Base-by-base conservation (phyloP, 2,329 filamentous ascomycete species). In the Botrytis squamosa region DNA sequence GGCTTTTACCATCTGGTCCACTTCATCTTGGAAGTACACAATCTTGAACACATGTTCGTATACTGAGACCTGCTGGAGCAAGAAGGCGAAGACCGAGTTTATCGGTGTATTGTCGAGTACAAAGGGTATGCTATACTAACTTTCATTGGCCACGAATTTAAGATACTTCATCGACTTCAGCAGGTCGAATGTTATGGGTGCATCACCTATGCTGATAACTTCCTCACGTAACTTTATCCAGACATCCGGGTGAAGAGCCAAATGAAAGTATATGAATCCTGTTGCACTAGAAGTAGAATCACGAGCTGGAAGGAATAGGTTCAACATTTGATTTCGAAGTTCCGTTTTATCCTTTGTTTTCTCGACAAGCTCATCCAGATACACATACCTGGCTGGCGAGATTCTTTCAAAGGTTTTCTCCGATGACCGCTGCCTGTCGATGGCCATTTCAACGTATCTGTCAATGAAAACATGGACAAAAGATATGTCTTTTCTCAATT, bases 131-230 rank as follows among this genome's bases (percentile, higher is more conserved):
- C 20, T 62, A 38, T 40, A 52, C 82, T 81, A 82, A 88, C 87
- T 85, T 80, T 90, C 88, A 74, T 89, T 87, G 70, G 89, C 76
- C 38, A 87, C 87, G 81, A 83, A 88, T 75, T 85, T 85, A 67
- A 90, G 80, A 72, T 88, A 89, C 72, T 84, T 85, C 78, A 89
- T 83, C 44, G 84, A 82, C 77, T 84, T 85, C 71, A 89, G 75
- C 76, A 86, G 82, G 49, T 84, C 83, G 69, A 85, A 85, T 0
- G 83, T 85, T 1, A 86, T 84, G 20, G 80, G 77, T 4, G 76
- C 75, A 2, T 79, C 78, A 5, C 82, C 80, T 4, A 82, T 71
- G 0, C 75, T 83, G 9, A 76, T 16, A 9, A 80, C 73, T 67
- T 81, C 79, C 18, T 57, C n/a, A 14, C 33, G 46, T 9, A 83